Evolutionary conservation across 1,284 basidiomycete species (phyloP), one percentile per base, ranked within the genome.

Genomic region (Ceratobasidium sp.): DNA sequence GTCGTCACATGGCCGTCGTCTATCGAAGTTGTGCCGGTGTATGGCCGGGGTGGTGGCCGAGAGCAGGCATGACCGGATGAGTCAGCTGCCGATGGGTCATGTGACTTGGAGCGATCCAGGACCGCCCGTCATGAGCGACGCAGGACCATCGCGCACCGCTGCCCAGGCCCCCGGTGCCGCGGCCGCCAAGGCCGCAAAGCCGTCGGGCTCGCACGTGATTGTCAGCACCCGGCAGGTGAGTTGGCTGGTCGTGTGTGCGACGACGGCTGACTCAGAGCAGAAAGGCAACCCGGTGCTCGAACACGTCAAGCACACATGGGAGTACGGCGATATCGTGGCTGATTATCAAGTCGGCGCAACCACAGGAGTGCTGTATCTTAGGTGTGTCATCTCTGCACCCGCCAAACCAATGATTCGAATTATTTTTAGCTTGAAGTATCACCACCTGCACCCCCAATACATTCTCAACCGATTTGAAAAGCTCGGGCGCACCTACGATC

Each of bases 331-430:
- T 78, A 96, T 99, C 71, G 85, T 92, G 3, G 90, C 92, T 3
- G 97, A 99, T 80, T 98, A 93, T 79, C 94, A 97, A 80, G 94
- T 97, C n/a, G 96, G 96, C 23, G 85, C 90, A n/a, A 97, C 95
- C 30, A 94, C 94, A 5, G 93, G 95, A n/a, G 91, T 96, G 3
- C 81, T 98, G 32, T 98, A 92, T 78, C 85, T 98, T 59, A 96
- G 94, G 94, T 92, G 73, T 53, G n/a, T 16, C 32, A 28, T 61
- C 16, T 26, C 73, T 30, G 52, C 32, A 52, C 3, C 10, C 48
- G 16, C 21, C 39, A 28, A 16, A 34, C 6, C 16, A n/a, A 39
- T 60, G 1, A 59, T 64, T 71, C 23, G 12, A 6, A 43, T 60
- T 28, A 26, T 21, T 16, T 32, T 36, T 67, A 98, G 96, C 79